Evolutionary conservation across 1,284 basidiomycete genomes (phyloP).

Genomic region (Austroboletus niveus): DNA sequence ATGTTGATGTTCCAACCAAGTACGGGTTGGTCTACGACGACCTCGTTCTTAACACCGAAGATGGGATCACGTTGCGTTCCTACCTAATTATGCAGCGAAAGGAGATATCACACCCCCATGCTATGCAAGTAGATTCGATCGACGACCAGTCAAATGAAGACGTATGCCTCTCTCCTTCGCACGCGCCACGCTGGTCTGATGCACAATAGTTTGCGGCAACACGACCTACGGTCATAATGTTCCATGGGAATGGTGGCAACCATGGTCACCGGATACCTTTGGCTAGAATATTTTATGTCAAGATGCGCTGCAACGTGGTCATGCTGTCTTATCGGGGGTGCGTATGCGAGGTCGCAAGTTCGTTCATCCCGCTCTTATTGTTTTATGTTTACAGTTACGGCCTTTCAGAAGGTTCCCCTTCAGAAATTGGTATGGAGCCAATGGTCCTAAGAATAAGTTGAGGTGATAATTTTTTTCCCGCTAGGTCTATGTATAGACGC

Average conservation of each 20-base stretch:
- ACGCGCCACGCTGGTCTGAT: neutral
- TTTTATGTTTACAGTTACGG: slow-evolving; percentile 62
- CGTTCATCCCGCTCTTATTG: neutral
- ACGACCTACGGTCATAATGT: slow-evolving; percentile 85
- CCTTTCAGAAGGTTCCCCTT: slow-evolving; percentile 77
- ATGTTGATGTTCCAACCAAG: slow-evolving; percentile 69
- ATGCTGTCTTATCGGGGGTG: slow-evolving; percentile 88
- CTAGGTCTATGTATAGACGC: slow-evolving; percentile 79
- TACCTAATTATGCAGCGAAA: slow-evolving; percentile 59
- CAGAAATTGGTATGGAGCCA: slow-evolving; percentile 65
- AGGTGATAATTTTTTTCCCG: neutral
- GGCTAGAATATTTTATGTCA: slow-evolving; percentile 80
- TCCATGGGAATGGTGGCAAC: slow-evolving; percentile 88
- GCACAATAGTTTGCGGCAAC: slow-evolving; percentile 56
- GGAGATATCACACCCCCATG: slow-evolving; percentile 30
- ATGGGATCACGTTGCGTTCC: slow-evolving; percentile 57
- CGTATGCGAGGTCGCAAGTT: slow-evolving; percentile 17
- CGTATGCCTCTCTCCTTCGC: slow-evolving; percentile 29
- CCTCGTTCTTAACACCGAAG: slow-evolving; percentile 62
- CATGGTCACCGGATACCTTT: slow-evolving; percentile 87
- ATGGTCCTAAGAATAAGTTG: neutral
- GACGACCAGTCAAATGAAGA: slow-evolving; percentile 45
- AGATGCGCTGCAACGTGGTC: slow-evolving; percentile 85
- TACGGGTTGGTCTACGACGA: slow-evolving; percentile 75
- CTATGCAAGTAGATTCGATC: slow-evolving; percentile 30